Evolutionary conservation across 148 eudicot species (phyloP).

Genomic region (Rheum nobile): DNA sequence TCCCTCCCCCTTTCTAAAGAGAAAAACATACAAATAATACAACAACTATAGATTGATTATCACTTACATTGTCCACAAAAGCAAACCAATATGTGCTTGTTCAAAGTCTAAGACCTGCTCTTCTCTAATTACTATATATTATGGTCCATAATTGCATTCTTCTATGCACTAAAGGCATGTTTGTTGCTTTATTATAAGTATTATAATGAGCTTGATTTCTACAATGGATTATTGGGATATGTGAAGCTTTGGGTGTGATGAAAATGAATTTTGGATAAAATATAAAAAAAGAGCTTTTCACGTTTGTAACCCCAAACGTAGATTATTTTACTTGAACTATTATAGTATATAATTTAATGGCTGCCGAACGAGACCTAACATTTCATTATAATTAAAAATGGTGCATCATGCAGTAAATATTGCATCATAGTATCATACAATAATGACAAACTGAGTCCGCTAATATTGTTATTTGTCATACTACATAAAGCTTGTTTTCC

Average conservation of each 20-base stretch:
- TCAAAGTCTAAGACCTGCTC: background rate
- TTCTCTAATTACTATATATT: background rate
- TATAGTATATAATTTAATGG: no score
- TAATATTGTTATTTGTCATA: background rate
- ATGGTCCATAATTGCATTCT: background rate
- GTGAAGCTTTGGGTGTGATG: no score
- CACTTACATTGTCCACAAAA: background rate
- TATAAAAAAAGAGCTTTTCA: no score
- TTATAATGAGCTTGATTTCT: no score
- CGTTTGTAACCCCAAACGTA: no score
- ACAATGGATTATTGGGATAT: no score
- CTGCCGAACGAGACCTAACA: no score
- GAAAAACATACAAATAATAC: background rate
- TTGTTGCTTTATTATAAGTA: no score
- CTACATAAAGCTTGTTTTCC: background rate
- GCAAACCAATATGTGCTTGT: background rate
- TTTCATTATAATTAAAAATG: background rate
- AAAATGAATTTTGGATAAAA: no score
- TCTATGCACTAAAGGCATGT: background rate
- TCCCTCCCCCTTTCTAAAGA: background rate
- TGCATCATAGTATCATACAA: background rate
- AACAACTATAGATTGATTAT: background rate
- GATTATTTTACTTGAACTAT: no score
- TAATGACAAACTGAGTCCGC: background rate
- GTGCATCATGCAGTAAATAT: background rate